Evolutionary conservation across 2,329 filamentous ascomycete species (phyloP), one percentile per base, ranked within the genome.

Genomic region (Arthrobotrys iridis): DNA sequence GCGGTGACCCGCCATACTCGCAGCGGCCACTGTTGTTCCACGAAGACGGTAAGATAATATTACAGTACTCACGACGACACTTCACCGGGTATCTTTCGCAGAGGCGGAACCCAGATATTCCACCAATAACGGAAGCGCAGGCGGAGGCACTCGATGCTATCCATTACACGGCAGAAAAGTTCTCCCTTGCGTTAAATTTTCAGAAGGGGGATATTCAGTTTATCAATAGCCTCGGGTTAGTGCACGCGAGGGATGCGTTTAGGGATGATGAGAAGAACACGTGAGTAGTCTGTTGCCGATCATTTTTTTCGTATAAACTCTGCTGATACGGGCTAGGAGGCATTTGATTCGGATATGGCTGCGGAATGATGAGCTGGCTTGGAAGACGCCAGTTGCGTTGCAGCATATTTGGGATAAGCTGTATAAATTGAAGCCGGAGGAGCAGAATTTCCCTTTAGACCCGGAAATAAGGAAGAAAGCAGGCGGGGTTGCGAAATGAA

Each of bases 41-140:
- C 78, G 85, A 88, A 84, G 6, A 85, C 83, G 0, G 80, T 77
- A 83, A 87, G 0, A 80, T 90, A 0, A 81, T 87, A 3, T 84
- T 90, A 22, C 87, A 90, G 75, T 90, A 89, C 77, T 86, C 85
- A 0, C 85, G 88, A 1, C 84, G 88, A 0, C 82, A 82, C 20
- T 89, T 89, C 77, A 88, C 87, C 60, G 83, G 88, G 0, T 89
- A 86, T 79, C 83, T 84, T 76, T 84, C 83, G 3, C 40, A 30
- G 22, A 87, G 87, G 1, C 83, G 88, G 37, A 85, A 83, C 4
- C 70, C 82, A 0, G 80, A 84, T n/a, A 87, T 62, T n/a, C 57
- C 57, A n/a, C 84, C 87, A 2, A 83, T 84, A 24, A 83, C 81
- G 2, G 82, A 84, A 79, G 82, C 81, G 2, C 83, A 85, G 77